Conservation (phyloP, 2,329 filamentous ascomycete genomes). For the Venturia carpophila region DNA sequence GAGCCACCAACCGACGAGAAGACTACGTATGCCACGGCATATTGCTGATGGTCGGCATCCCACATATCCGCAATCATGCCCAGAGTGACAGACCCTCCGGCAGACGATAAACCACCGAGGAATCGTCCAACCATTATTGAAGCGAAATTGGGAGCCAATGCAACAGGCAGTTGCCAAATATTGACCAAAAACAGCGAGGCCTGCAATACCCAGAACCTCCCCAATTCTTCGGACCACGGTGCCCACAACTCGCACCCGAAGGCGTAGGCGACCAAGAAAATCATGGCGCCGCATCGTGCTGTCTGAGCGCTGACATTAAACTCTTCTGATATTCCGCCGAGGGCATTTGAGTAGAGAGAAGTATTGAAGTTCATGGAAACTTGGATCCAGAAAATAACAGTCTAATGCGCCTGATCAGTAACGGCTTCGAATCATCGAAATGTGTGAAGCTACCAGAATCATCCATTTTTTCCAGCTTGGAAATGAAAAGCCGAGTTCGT, state of each 20-base stretch:
- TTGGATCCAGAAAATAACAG: slow-evolving; percentile 46
- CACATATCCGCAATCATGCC: slow-evolving; percentile 60
- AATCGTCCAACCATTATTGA: slow-evolving; percentile 61
- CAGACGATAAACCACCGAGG: slow-evolving; percentile 62
- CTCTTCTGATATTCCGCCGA: slow-evolving; percentile 37
- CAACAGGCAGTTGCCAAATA: slow-evolving; percentile 59
- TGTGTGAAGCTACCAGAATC: neutral
- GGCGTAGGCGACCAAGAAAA: slow-evolving; percentile 46
- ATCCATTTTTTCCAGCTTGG: slow-evolving; percentile 61
- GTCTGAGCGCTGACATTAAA: slow-evolving; percentile 42
- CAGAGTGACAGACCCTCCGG: slow-evolving; percentile 57
- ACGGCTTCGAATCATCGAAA: neutral
- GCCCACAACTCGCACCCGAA: slow-evolving; percentile 47
- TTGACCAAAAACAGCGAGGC: slow-evolving; percentile 48
- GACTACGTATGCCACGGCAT: slow-evolving; percentile 53
- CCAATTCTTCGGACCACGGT: slow-evolving; percentile 48
- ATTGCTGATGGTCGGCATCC: slow-evolving; percentile 48
- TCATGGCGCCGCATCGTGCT: slow-evolving; percentile 41
- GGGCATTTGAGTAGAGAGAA: slow-evolving; percentile 43
- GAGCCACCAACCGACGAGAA: slow-evolving; percentile 75
- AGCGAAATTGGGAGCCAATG: slow-evolving; percentile 56
- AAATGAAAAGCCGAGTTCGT: slow-evolving; percentile 57
- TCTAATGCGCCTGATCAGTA: slow-evolving; percentile 42
- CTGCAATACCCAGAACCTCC: slow-evolving; percentile 46
- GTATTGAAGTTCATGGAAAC: slow-evolving; percentile 51